Evolutionary conservation across 257 asterid genomes (phyloP).

Genomic region (Nicotiana noctiflora): DNA sequence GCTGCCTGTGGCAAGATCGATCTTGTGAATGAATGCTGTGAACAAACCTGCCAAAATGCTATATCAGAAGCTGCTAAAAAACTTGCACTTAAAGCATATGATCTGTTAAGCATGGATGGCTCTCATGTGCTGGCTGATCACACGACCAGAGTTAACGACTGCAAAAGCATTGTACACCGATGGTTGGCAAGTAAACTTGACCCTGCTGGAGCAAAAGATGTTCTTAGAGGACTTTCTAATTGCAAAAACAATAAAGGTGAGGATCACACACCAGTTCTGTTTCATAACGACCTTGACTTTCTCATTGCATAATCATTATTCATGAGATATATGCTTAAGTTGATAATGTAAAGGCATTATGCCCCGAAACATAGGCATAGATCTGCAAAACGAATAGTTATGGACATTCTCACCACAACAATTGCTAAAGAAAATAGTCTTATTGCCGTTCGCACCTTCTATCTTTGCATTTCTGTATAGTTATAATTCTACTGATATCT

Average conservation of each 20-base stretch:
- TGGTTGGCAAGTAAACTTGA: slow-evolving; percentile 96
- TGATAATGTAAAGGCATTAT: background rate
- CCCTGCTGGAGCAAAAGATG: slow-evolving; percentile 71
- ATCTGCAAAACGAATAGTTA: background rate
- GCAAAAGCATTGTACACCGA: slow-evolving; percentile 65
- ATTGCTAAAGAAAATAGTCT: background rate
- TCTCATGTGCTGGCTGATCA: slow-evolving; percentile 56
- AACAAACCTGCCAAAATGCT: slow-evolving; percentile 87
- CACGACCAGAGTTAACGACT: slow-evolving; percentile 61
- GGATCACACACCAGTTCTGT: slow-evolving; percentile 3
- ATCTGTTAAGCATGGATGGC: slow-evolving; percentile 42
- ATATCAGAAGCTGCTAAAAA: slow-evolving; percentile 74
- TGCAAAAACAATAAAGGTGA: slow-evolving; percentile 94
- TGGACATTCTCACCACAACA: background rate
- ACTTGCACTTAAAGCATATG: slow-evolving; percentile 67
- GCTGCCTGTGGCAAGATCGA: slow-evolving; percentile 79
- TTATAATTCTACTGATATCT: slow-evolving; percentile 3
- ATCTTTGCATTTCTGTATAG: background rate
- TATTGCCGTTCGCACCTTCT: background rate
- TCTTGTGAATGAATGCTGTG: slow-evolving; percentile 83
- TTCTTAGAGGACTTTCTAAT: slow-evolving; percentile 81
- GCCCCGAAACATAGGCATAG: background rate
- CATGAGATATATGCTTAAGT: background rate
- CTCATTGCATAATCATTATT: background rate
- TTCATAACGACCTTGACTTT: background rate